Evolutionary conservation across 345 rosid species (phyloP).

Genomic region (Bruguiera sexangula): DNA sequence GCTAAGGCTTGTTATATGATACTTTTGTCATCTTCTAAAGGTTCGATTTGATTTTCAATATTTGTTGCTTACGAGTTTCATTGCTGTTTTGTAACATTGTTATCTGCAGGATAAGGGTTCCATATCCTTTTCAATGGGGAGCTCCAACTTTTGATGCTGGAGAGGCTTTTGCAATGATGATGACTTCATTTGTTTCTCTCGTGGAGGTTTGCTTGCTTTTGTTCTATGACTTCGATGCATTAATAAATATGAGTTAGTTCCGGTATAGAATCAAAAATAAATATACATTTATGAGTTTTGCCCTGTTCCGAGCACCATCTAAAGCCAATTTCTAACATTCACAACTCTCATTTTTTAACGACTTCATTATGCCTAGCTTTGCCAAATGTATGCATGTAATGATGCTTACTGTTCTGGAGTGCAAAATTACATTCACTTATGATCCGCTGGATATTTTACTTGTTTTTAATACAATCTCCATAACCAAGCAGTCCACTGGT

Average conservation of each 20-base stretch:
- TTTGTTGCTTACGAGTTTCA: conserved; percentile 7
- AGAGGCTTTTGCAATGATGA: conserved; percentile 97
- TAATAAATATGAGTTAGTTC: background rate
- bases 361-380: too few relatives aligned
- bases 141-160: conserved; percentile 96
- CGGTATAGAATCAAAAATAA: background rate
- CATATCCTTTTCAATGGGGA: conserved; percentile 99
- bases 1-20: background rate
- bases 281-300: background rate
- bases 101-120: conserved; percentile 76
- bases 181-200: conserved; percentile 81
- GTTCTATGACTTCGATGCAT: conserved; percentile 3
- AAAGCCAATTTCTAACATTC: too few relatives aligned
- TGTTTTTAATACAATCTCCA: background rate
- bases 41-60: background rate
- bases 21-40: too few relatives aligned
- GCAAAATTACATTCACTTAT: background rate
- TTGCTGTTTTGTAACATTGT: conserved; percentile 4
- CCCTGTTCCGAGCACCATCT: too few relatives aligned
- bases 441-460: background rate
- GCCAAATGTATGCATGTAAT: too few relatives aligned
- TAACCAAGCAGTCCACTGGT: conserved; percentile 71
- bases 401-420: too few relatives aligned
- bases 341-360: too few relatives aligned
- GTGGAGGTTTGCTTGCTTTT: conserved; percentile 61